These are phyloP conservation scores for Pholiota microspora DNA, from an alignment of 768 basidiomycete species.

Conservation along the genomic window DNA sequence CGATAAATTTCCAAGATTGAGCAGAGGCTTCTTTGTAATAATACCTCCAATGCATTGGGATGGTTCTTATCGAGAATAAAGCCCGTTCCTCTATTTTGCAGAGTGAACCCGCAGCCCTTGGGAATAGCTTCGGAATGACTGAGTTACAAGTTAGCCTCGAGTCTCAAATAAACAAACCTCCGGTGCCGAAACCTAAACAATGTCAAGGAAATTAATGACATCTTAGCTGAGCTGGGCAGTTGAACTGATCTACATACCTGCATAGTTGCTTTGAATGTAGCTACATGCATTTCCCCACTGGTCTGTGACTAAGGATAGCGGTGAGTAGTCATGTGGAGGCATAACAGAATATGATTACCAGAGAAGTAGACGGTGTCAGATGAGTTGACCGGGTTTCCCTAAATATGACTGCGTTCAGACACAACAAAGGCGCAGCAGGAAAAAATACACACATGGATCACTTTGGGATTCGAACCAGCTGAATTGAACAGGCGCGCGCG, in stretches of 20 bases:
- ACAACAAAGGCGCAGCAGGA: neutral
- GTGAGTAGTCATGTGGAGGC: neutral
- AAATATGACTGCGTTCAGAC: conserved; percentile 1
- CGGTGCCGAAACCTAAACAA: conserved; percentile 80
- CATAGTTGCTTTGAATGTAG: conserved; percentile 86
- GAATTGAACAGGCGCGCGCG: conserved; percentile 83
- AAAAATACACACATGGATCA: conserved; percentile 46
- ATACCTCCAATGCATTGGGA: conserved; percentile 78
- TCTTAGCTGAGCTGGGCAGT: neutral
- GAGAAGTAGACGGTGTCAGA: conserved; percentile 97
- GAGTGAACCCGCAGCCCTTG: conserved; percentile 91
- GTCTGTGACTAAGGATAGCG: conserved; percentile 55
- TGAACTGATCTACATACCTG: conserved; percentile 49
- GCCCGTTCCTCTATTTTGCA: conserved; percentile 90
- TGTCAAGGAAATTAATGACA: too few species aligned
- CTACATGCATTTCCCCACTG: conserved; percentile 91
- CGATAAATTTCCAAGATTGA: too few species aligned
- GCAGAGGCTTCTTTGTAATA: too few species aligned
- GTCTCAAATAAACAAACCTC: conserved; percentile 40
- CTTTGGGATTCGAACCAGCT: conserved; percentile 55
- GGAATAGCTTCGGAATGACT: conserved; percentile 63
- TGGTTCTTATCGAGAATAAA: conserved; percentile 81
- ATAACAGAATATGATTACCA: conserved; percentile 40
- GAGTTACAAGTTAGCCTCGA: neutral
- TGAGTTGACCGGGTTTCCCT: conserved; percentile 82